Evolutionary conservation across 768 basidiomycete genomes (phyloP).

Genomic region (Auricularia auricula-judae): DNA sequence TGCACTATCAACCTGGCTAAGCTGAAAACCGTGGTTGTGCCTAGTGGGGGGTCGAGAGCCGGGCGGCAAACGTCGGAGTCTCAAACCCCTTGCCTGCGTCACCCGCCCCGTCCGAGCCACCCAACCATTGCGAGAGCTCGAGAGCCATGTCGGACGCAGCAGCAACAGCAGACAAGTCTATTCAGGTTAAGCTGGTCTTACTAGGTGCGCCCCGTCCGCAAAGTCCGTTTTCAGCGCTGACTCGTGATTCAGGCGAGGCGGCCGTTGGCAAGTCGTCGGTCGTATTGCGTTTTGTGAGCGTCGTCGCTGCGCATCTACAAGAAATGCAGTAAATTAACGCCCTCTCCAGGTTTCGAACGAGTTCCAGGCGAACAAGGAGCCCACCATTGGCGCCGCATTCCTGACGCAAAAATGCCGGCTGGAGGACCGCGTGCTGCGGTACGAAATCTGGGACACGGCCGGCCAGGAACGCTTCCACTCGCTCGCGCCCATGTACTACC

Average conservation of each 20-base stretch:
- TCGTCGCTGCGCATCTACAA: conserved; percentile 8
- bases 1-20: too few species aligned
- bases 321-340: conserved; percentile 6
- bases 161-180: conserved; percentile 75
- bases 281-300: conserved; percentile 85
- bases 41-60: too few species aligned
- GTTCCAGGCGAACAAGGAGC: conserved; percentile 98
- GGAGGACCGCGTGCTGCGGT: conserved; percentile 86
- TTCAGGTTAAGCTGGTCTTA: conserved; percentile 95
- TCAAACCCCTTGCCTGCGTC: not conserved
- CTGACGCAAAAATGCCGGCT: conserved; percentile 90
- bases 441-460: conserved; percentile 97
- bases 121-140: not conserved
- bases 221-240: not conserved
- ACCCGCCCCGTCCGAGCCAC: not conserved
- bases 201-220: conserved; percentile 50
- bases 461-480: conserved; percentile 97
- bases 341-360: conserved; percentile 75
- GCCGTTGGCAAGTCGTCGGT: conserved; percentile 99
- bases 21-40: too few species aligned
- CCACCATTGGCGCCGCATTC: conserved; percentile 95
- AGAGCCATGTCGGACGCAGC: conserved; percentile 58
- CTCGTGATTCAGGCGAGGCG: conserved; percentile 64
- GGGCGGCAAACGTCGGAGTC: not conserved
- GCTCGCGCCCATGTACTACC: conserved; percentile 97